Conservation (phyloP, 768 basidiomycete species). For the Boletus patriciae region DNA sequence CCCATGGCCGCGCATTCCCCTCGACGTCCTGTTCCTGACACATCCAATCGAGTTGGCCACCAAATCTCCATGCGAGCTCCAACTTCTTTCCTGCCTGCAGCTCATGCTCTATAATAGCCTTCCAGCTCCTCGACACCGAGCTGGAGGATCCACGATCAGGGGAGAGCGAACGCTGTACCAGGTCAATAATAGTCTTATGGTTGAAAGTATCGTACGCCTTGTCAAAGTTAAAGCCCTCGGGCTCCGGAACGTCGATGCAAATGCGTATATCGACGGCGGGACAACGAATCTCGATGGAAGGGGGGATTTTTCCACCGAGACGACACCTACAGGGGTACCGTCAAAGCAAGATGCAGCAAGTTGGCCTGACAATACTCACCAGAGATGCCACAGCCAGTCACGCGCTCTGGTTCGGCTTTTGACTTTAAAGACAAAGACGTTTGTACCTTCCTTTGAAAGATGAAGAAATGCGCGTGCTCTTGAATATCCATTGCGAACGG, state of each 20-base stretch:
- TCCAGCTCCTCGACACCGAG: slow-evolving; percentile 50
- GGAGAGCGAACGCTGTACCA: slow-evolving; percentile 57
- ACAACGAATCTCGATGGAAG: slow-evolving; percentile 65
- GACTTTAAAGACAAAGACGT: slow-evolving; percentile 83
- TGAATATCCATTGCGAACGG: slow-evolving; percentile 38
- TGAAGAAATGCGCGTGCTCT: slow-evolving; percentile 51
- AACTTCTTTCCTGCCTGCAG: slow-evolving; percentile 56
- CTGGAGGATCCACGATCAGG: slow-evolving; percentile 32
- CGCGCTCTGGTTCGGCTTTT: slow-evolving; percentile 75
- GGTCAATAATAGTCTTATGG: slow-evolving; percentile 58
- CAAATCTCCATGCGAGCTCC: slow-evolving; percentile 76
- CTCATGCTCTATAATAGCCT: slow-evolving; percentile 54
- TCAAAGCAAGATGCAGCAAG: background rate
- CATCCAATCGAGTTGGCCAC: slow-evolving; percentile 82
- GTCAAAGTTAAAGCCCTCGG: slow-evolving; percentile 39
- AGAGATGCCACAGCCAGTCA: slow-evolving; percentile 91
- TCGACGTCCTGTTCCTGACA: slow-evolving; percentile 68
- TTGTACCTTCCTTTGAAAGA: slow-evolving; percentile 62
- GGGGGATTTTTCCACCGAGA: slow-evolving; percentile 71
- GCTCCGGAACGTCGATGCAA: slow-evolving; percentile 63
- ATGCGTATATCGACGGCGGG: slow-evolving; percentile 68
- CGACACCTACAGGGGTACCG: slow-evolving; percentile 49
- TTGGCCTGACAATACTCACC: slow-evolving; percentile 44
- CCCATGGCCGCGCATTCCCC: slow-evolving; percentile 64
- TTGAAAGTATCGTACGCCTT: slow-evolving; percentile 53